A percentile compares a stretch with the other conserved stretches of the same genome.
These are phyloP conservation scores for Zymoseptoria passerinii DNA, from an alignment of 2,329 filamentous ascomycete genomes.

Conservation along the genomic window DNA sequence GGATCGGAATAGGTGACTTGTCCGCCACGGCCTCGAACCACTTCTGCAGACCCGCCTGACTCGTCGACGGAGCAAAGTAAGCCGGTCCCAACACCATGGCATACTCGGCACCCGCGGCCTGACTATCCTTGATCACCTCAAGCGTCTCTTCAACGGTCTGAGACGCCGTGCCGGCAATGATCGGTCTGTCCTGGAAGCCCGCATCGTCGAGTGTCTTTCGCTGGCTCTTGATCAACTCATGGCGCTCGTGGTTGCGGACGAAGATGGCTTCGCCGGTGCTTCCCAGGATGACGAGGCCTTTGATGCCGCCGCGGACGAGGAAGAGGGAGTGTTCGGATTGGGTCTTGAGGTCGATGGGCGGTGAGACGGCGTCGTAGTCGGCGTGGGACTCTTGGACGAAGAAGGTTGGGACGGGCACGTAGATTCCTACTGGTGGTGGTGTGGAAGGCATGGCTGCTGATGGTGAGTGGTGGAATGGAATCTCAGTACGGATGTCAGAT, in stretches of 20 bases:
- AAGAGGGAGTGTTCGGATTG: constrained; percentile 53
- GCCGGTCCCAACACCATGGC: constrained; percentile 57
- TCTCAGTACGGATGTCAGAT: background rate
- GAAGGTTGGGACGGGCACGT: constrained; percentile 56
- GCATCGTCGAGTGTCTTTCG: constrained; percentile 48
- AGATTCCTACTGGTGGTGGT: constrained; percentile 47
- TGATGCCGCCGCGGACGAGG: constrained; percentile 52
- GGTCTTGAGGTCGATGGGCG: constrained; percentile 49
- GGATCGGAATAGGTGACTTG: constrained; percentile 49
- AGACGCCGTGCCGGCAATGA: constrained; percentile 55
- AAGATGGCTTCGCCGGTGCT: constrained; percentile 59
- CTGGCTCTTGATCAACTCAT: constrained; percentile 47
- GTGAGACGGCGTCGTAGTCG: constrained; percentile 38
- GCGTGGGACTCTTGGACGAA: constrained; percentile 45
- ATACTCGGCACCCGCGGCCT: constrained; percentile 52
- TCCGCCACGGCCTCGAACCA: constrained; percentile 58
- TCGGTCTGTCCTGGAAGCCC: constrained; percentile 50
- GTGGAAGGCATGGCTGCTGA: constrained; percentile 1
- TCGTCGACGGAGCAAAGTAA: constrained; percentile 54
- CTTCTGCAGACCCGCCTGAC: constrained; percentile 50
- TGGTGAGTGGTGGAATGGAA: background rate
- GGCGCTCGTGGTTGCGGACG: constrained; percentile 50
- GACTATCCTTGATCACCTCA: constrained; percentile 48
- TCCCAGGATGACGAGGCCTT: constrained; percentile 54
- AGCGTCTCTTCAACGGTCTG: constrained; percentile 56